These are phyloP conservation scores for Quercus dentata DNA, from an alignment of 306 rosid species.

Conservation along the genomic window DNA sequence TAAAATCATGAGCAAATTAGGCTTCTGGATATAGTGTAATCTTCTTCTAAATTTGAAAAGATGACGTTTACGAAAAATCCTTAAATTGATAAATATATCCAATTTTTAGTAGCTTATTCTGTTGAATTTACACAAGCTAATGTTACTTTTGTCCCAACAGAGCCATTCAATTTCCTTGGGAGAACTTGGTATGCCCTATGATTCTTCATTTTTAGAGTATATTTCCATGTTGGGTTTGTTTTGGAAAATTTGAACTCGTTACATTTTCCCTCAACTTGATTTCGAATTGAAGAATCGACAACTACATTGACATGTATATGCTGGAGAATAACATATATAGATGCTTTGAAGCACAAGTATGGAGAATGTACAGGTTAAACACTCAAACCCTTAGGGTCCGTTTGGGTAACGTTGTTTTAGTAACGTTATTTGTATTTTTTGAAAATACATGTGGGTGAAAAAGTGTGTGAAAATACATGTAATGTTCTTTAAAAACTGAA, in stretches of 20 bases:
- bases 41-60: neutral
- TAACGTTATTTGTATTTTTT: no score
- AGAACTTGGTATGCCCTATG: no score
- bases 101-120: neutral
- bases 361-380: constrained; percentile 75
- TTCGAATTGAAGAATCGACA: neutral
- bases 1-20: neutral
- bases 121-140: neutral
- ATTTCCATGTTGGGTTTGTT: neutral
- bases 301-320: constrained; percentile 18
- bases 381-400: constrained; percentile 31
- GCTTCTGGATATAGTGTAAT: no score
- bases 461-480: no score
- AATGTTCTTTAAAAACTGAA: no score
- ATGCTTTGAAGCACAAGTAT: constrained; percentile 75
- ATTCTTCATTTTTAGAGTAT: neutral
- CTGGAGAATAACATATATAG: constrained; percentile 82
- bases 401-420: no score
- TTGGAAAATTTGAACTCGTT: neutral
- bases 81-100: neutral
- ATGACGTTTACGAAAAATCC: neutral
- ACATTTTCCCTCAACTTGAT: neutral
- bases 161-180: no score
- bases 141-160: neutral
- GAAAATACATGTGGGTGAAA: no score